Evolutionary conservation across 768 basidiomycete genomes (phyloP), one percentile per base, ranked within the genome.

Genomic region (Naganishia friedmannii): DNA sequence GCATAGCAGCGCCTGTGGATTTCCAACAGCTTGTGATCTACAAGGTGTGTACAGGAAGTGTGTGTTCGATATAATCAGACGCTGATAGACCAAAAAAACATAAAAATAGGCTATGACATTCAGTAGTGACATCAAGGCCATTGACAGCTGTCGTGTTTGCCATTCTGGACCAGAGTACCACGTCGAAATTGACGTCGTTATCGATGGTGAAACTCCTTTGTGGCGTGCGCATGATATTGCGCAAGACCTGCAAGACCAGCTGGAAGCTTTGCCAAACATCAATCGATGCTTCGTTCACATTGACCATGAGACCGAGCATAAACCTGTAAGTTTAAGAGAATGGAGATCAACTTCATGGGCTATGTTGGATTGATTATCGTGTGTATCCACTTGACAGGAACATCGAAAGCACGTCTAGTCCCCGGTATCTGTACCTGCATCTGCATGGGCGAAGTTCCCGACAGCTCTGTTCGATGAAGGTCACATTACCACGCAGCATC

Each of bases 261-360:
- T 96, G 56, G 93, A 96, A 78, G 86, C 87, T 19, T 83, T 96
- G 46, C 92, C 93, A 2, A 90, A 91, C 75, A 93, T 96, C 53
- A 93, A 91, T 72, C 84, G 93, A 45, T 93, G 93, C 45, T 96
- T 94, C 79, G 92, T 96, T 29, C 93, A 96, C 77, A 91, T 95
- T 70, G 93, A 96, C 82, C 89, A 95, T 76, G 93, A 95, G 82
- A 89, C 90, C 6, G 89, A 88, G n/a, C 93, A 94, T 81, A 77
- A 82, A 58, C 87, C 87, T 13, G 88, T 88, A 39, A 74, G 80
- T 39, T 51, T 2, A 48, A 8, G 48, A n/a, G 37, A 37, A 2
- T 26, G 42, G 6, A 42, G 9, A 9, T n/a, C n/a, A 15, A 0
- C 53, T 23, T 26, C 19, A 23, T 0, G 28, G 37, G 28, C 5